Base-by-base conservation (phyloP, 768 basidiomycete species). In the Krasilnikovozyma curviuscula region DNA sequence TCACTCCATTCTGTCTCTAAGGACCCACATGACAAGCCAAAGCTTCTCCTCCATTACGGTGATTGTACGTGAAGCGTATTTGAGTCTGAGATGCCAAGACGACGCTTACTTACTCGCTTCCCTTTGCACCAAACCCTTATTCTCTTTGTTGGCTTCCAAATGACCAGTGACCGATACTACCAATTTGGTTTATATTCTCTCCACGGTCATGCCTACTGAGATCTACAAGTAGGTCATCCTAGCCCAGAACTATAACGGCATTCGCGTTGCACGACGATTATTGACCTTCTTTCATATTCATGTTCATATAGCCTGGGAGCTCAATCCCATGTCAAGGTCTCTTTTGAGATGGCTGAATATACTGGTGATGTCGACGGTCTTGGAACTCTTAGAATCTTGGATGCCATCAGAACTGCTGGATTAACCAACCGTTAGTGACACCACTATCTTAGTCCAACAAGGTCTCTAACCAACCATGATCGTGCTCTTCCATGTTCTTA, bases 321-420 rank as follows among this genome's bases (percentile, higher is more conserved):
- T 14, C 89, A 97, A 65, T 86, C 83, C 35, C 89, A 97, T 69
- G 89, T 97, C 71, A 97, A 97, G 66, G 89, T 97, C 55, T 93
- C 88, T 24, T 97, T 97, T 65, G 91, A 95, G 67, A 91, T 97
- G 85, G 84, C 89, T 23, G 89, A 97, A 67, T 97, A 97, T 69
- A 97, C 91, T 0, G 88, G 83, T 43, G 91, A 97, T 60, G 89
- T 97, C 42, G 89, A 97, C 58, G 89, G 79, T 7, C 72, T 97
- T 34, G 89, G 89, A 46, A 97, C 89, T 6, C 76, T 97, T 40
- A 83, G 89, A 57, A 75, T 97, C 50, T 79, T 97, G 49, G 91
- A 97, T 59, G 89, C 89, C 46, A 78, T 97, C 65, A 78, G 89
- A 34, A 97, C 91, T 7, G 88, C 85, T 64, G 89, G 89, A 4